Evolutionary conservation across 345 rosid species (phyloP).

Genomic region (Hirschfeldia incana): DNA sequence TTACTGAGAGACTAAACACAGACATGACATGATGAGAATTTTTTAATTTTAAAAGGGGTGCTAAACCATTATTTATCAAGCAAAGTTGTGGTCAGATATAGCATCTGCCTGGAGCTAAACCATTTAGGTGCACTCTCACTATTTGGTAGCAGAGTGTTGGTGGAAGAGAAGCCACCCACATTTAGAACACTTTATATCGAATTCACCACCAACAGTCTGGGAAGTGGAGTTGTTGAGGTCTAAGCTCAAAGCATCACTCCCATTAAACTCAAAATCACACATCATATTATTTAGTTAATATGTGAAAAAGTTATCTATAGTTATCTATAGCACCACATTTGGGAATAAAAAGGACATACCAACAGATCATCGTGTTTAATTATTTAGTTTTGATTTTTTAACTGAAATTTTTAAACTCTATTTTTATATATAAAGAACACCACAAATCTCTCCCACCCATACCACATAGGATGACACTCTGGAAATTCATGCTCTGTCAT

Average conservation of each 20-base stretch:
- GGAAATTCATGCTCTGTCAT: too few species aligned
- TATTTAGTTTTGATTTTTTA: too few species aligned
- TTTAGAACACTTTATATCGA: not conserved
- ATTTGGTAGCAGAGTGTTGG: not conserved
- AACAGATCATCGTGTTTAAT: too few species aligned
- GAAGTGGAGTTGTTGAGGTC: not conserved
- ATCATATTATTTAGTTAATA: too few species aligned
- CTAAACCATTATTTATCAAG: not conserved
- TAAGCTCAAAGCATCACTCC: not conserved
- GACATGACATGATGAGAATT: not conserved
- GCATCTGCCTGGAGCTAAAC: not conserved
- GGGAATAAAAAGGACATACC: too few species aligned
- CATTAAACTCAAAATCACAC: not conserved
- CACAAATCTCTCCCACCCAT: too few species aligned
- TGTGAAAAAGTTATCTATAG: too few species aligned
- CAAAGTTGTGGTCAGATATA: not conserved
- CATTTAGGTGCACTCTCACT: not conserved
- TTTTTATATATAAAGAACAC: too few species aligned
- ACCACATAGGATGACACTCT: too few species aligned
- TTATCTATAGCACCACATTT: too few species aligned
- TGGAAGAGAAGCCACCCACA: not conserved
- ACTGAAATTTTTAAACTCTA: too few species aligned
- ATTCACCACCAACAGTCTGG: not conserved
- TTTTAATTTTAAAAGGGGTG: not conserved
- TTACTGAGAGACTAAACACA: not conserved